Conservation (phyloP, 495 filamentous ascomycete genomes). For the Astrocystis sublimbata region DNA sequence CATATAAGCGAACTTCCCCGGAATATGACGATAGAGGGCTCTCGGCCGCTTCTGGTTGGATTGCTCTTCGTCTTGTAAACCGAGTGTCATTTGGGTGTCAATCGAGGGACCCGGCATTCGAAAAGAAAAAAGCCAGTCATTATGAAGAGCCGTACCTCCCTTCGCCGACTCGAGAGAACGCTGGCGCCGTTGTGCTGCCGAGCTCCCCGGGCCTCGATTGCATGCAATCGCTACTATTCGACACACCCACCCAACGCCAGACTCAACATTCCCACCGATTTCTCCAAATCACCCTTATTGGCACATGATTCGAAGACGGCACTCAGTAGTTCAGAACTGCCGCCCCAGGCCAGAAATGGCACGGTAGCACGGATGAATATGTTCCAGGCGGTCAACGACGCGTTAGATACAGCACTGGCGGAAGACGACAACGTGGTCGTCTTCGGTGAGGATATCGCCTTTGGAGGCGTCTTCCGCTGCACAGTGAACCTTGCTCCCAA, state of each 20-base stretch:
- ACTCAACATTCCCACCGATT: constrained; percentile 88
- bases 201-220: not conserved
- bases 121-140: not conserved
- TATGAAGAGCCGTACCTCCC: constrained; percentile 12
- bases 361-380: constrained; percentile 85
- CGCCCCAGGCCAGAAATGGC: constrained; percentile 62
- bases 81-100: not conserved
- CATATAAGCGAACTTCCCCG: constrained; percentile 30
- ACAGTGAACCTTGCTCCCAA: constrained; percentile 84
- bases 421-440: constrained; percentile 83
- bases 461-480: constrained; percentile 95
- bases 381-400: constrained; percentile 90
- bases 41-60: not conserved
- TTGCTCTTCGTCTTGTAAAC: not conserved
- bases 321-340: constrained; percentile 65
- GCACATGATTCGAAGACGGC: constrained; percentile 73
- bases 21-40: constrained; percentile 23
- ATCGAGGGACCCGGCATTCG: not conserved
- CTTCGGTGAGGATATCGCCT: constrained; percentile 96
- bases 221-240: constrained; percentile 35
- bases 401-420: constrained; percentile 76
- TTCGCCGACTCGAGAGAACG: constrained; percentile 23
- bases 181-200: constrained; percentile 18
- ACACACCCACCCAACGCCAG: constrained; percentile 54
- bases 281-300: constrained; percentile 76